Base-by-base conservation (phyloP, 225 moss, liverwort and hornwort genomes). In the Takakia lepidozioides region DNA sequence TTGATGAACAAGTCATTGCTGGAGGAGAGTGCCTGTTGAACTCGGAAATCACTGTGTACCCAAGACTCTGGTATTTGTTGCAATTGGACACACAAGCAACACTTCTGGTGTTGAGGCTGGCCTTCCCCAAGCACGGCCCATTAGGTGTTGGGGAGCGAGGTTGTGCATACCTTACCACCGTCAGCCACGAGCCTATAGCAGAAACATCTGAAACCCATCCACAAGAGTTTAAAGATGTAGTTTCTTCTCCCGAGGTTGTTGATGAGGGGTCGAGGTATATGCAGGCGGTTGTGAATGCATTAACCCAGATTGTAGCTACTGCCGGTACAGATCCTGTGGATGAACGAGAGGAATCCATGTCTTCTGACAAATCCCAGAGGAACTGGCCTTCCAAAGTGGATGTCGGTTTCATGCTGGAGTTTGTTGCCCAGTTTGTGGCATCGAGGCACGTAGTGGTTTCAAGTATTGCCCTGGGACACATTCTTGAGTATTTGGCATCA, bases 401-500 rank as follows among this genome's bases (percentile, higher is more conserved):
- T 63, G 48, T 64, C 67, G 87, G 72, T 16, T 65, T 58, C 42
- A 73, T 98, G 73, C 78, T 91, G 39, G 83, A 87, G 57, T 98
- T 91, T 67, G 78, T 91, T 55, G 87, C 91, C 36, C 76, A 83
- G 65, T 91, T 83, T 79, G 98, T 85, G 30, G 91, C 91, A 42
- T 83, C 81, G 53, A 76, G 76, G 60, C 87, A 91, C 71, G 83
- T 87, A 57, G 78, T 83, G 57, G 91, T 88, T 16, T 73, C 87
- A 43, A 64, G 73, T 62, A 65, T 63, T 54, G 85, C 82, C 38
- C 74, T 98, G 64, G 75, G 73, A 57, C 62, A 38, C 36, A 77
- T 98, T 43, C 65, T 98, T 52, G 87, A 87, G 71, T 72, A 83
- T 64, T 58, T 98, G 51, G 78, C 81, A 46, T 78, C 76, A 47